Evolutionary conservation across 163 green algal genomes (phyloP).

Genomic region (Trebouxiophyceae sp.): DNA sequence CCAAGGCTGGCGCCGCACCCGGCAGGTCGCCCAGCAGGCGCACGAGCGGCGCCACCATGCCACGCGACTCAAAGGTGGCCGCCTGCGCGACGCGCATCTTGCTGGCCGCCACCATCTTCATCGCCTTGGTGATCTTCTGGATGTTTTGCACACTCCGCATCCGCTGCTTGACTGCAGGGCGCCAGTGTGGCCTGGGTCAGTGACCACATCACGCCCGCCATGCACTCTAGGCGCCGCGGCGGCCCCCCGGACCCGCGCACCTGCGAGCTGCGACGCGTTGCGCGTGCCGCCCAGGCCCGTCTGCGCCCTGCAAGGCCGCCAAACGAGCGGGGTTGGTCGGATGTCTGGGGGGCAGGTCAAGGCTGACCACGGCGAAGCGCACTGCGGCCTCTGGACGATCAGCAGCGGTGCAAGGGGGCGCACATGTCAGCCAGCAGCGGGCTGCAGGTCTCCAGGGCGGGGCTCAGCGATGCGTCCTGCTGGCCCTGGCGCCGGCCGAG

Average conservation of each 20-base stretch:
- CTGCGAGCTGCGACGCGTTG: background rate
- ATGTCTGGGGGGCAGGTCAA: no score
- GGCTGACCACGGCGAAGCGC: no score
- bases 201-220: no score
- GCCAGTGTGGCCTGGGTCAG: no score
- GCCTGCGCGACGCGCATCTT: slow-evolving; percentile 91
- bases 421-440: no score
- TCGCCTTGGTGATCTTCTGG: slow-evolving; percentile 99
- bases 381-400: no score
- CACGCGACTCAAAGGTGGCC: slow-evolving; percentile 72
- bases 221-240: no score
- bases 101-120: slow-evolving; percentile 99
- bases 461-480: no score
- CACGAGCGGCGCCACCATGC: slow-evolving; percentile 77
- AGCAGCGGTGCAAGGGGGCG: no score
- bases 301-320: background rate
- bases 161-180: slow-evolving; percentile 81
- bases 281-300: background rate
- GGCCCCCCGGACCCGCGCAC: background rate
- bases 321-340: no score
- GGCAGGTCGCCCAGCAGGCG: slow-evolving; percentile 90
- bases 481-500: no score
- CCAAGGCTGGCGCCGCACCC: slow-evolving; percentile 43
- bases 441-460: no score
- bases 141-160: slow-evolving; percentile 98